A percentile compares a stretch with the other conserved stretches of the same genome.
Evolutionary conservation across 345 rosid species (phyloP).

Genomic region (Salix suchowensis): DNA sequence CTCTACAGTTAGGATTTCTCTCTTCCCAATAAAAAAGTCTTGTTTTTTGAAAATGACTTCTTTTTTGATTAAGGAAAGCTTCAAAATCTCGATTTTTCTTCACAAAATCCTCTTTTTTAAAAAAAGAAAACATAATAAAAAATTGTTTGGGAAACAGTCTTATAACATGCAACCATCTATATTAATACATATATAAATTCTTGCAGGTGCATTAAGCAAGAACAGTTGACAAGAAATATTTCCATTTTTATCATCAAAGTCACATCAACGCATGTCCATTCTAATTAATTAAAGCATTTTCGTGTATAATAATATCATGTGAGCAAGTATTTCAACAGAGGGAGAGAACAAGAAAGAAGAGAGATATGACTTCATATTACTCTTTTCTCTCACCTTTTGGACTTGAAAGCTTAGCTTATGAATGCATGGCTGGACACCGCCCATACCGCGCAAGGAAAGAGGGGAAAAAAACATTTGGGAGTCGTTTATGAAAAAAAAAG

Average conservation of each 20-base stretch:
- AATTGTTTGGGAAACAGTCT: background rate
- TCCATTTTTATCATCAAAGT: slow-evolving; percentile 24
- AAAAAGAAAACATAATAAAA: too few species aligned
- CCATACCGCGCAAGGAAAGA: slow-evolving; percentile 16
- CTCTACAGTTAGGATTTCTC: too few species aligned
- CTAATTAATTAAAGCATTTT: background rate
- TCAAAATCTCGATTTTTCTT: slow-evolving; percentile 16
- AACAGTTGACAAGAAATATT: slow-evolving; percentile 21
- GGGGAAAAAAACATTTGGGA: background rate
- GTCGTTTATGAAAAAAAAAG: too few species aligned
- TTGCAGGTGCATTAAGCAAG: slow-evolving; percentile 21
- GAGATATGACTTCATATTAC: background rate
- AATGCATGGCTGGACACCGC: slow-evolving; percentile 25
- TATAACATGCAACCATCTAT: background rate
- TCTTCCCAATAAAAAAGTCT: too few species aligned
- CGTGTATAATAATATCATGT: too few species aligned
- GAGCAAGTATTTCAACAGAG: background rate
- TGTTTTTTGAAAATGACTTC: too few species aligned
- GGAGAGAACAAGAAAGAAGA: background rate
- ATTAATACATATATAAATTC: background rate
- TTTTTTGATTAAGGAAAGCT: slow-evolving; percentile 21
- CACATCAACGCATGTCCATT: slow-evolving; percentile 25
- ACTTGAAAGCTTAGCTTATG: slow-evolving; percentile 3
- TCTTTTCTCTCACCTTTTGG: slow-evolving; percentile 8
- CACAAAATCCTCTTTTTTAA: background rate